Evolutionary conservation across 1,139 yeast genomes (phyloP).

Genomic region (Yamadazyma membranifaciens): DNA sequence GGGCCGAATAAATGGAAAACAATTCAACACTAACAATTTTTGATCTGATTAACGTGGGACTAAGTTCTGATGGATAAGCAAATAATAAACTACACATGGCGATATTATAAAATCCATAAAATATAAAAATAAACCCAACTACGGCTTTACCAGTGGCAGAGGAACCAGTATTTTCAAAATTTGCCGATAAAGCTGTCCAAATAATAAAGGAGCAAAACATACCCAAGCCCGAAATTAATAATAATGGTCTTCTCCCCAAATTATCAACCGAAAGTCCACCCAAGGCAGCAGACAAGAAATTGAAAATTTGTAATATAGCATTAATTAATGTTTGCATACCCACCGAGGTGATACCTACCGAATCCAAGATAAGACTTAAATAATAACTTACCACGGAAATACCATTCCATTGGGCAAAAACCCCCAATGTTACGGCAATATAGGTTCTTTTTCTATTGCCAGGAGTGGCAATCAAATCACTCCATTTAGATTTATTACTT

Average conservation of each 20-base stretch:
- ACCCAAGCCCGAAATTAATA: slow-evolving; percentile 29
- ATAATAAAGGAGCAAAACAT: slow-evolving; percentile 44
- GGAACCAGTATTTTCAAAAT: slow-evolving; percentile 17
- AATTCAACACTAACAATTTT: slow-evolving; percentile 37
- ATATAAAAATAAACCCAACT: slow-evolving; percentile 45
- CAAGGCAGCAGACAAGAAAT: slow-evolving; percentile 14
- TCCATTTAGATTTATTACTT: slow-evolving; percentile 13
- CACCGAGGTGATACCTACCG: slow-evolving; percentile 41
- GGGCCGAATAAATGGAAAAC: slow-evolving; percentile 42
- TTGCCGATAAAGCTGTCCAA: slow-evolving; percentile 30
- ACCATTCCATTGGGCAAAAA: slow-evolving; percentile 19
- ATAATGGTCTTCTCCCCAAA: slow-evolving; percentile 48
- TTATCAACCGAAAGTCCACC: slow-evolving; percentile 43
- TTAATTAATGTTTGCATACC: slow-evolving; percentile 16
- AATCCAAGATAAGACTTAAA: slow-evolving; percentile 40
- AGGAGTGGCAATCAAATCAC: slow-evolving; percentile 15
- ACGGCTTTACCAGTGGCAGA: slow-evolving; percentile 49
- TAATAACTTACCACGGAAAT: slow-evolving; percentile 30
- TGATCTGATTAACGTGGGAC: slow-evolving; percentile 23
- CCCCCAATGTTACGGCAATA: slow-evolving; percentile 17
- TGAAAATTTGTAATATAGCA: slow-evolving; percentile 16
- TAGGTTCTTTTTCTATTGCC: slow-evolving; percentile 16
- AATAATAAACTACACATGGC: slow-evolving; percentile 49
- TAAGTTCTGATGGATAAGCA: slow-evolving; percentile 39
- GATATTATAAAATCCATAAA: slow-evolving; percentile 43